Conservation (phyloP, 2,329 filamentous ascomycete species). For the Trichoderma breve region DNA sequence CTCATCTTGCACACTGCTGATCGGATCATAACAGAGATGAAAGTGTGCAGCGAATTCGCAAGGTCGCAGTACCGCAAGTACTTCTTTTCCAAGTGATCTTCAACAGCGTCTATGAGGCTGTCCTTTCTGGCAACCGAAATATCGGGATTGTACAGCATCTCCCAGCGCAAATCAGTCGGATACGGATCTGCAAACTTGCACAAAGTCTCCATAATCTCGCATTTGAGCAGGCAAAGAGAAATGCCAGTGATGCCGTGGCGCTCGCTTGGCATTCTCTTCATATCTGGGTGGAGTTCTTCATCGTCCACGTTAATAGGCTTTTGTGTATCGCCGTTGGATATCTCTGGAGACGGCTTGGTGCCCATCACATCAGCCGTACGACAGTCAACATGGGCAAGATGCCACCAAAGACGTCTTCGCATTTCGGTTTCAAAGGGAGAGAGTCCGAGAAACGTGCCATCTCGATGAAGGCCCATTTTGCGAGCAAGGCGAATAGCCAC, state of each 20-base stretch:
- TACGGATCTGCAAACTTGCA: neutral
- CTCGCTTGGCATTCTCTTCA: slow-evolving; percentile 40
- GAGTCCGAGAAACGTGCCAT: neutral
- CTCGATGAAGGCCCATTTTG: slow-evolving; percentile 10
- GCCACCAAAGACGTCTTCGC: slow-evolving; percentile 66
- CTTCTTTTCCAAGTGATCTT: neutral
- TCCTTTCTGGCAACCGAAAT: neutral
- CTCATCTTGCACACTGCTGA: slow-evolving; percentile 7
- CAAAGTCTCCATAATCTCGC: neutral
- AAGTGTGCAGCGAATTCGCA: neutral
- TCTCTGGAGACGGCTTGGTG: slow-evolving; percentile 51
- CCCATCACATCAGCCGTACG: slow-evolving; percentile 58
- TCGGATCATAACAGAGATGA: neutral
- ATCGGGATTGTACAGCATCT: neutral
- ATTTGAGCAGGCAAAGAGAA: neutral
- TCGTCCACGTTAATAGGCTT: slow-evolving; percentile 60
- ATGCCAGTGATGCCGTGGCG: neutral
- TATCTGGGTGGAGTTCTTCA: slow-evolving; percentile 53
- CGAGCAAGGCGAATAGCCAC: slow-evolving; percentile 1
- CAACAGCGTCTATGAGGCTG: neutral
- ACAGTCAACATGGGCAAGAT: slow-evolving; percentile 57
- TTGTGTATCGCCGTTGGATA: slow-evolving; percentile 49
- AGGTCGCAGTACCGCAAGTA: slow-evolving; percentile 4
- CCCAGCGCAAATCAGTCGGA: neutral
- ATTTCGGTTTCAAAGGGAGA: slow-evolving; percentile 63